Evolutionary conservation across 2,329 filamentous ascomycete species (phyloP), one percentile per base, ranked within the genome.

Genomic region (Epichloe gansuensis): DNA sequence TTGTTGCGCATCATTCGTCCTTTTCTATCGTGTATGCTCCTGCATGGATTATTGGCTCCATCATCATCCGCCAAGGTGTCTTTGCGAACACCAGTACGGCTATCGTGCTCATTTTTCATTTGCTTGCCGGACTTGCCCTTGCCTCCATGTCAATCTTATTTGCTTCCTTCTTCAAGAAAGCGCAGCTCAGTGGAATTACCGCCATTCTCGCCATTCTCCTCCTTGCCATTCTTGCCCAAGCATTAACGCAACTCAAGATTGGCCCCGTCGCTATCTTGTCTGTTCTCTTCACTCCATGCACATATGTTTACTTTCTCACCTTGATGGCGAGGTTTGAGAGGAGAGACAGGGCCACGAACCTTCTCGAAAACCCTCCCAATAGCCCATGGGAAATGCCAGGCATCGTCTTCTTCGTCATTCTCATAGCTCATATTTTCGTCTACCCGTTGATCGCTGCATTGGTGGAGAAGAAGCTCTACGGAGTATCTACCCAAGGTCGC

Each of bases 181-280:
- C 90, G 0, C 90, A 96, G 65, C 78, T 96, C 4, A 93, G 87
- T 53, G 90, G 91, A 31, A 91, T 94, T 56, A 81, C 82, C 0
- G 77, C 87, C 41, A 84, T 85, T 8, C 82, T 96, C 27, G 69
- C 80, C 17, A 83, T 80, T 12, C 76, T 94, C 27, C 68, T 94
- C 2, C 73, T 96, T 1, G 89, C 85, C 15, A 86, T 96, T 58
- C 72, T 95, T 23, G 84, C 89, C 0, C 90, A 96, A 66, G 80
- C 88, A 15, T 71, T 87, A 17, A 81, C 77, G 0, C 74, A 74
- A 1, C 80, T 81, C 3, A 72, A 69, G 8, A 86, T 82, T 0
- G 81, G 71, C 1, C 75, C 81, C 1, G 85, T 91, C 3, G 75
- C 78, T 5, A 71, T 87, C 3, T 72, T 95, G 12, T 84, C 84